A percentile compares a stretch with the other conserved stretches of the same genome.
Conservation (phyloP, 495 filamentous ascomycete species). For the Entonaema liquescens region DNA sequence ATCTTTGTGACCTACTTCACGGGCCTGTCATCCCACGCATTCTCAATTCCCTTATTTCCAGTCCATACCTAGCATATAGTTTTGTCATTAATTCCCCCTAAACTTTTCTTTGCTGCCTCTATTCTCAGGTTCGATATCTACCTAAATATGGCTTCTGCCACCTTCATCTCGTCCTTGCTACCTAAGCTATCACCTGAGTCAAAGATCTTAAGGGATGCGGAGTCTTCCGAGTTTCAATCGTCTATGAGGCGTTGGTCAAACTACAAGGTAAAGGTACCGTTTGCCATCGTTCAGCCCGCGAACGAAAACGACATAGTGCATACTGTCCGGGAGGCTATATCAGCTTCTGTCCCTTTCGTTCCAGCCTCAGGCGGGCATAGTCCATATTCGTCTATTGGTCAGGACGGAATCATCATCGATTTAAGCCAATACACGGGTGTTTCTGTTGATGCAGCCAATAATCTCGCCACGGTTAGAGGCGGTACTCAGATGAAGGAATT, state of each 20-base stretch:
- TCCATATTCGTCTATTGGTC: conserved; percentile 45
- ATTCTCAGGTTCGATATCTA: too few species aligned
- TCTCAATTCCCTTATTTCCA: not conserved
- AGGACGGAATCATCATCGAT: conserved; percentile 50
- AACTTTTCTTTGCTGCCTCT: not conserved
- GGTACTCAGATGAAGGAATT: conserved; percentile 48
- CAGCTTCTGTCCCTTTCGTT: conserved; percentile 45
- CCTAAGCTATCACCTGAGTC: not conserved
- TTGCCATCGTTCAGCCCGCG: not conserved
- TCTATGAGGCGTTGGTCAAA: not conserved
- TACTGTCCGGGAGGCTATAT: not conserved
- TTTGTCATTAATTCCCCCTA: not conserved
- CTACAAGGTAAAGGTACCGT: not conserved
- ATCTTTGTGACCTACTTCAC: not conserved
- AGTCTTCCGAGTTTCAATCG: not conserved
- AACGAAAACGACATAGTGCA: not conserved
- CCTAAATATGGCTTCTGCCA: not conserved
- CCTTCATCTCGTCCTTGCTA: not conserved
- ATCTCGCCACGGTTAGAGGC: conserved; percentile 38
- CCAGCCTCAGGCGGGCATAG: conserved; percentile 48
- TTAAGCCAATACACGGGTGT: conserved; percentile 42
- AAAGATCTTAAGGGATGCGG: not conserved
- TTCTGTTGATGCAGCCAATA: conserved; percentile 28
- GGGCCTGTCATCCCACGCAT: not conserved
- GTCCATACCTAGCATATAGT: not conserved